Base-by-base conservation (phyloP, 805 yeast species). In the Metschnikowia proteae region DNA sequence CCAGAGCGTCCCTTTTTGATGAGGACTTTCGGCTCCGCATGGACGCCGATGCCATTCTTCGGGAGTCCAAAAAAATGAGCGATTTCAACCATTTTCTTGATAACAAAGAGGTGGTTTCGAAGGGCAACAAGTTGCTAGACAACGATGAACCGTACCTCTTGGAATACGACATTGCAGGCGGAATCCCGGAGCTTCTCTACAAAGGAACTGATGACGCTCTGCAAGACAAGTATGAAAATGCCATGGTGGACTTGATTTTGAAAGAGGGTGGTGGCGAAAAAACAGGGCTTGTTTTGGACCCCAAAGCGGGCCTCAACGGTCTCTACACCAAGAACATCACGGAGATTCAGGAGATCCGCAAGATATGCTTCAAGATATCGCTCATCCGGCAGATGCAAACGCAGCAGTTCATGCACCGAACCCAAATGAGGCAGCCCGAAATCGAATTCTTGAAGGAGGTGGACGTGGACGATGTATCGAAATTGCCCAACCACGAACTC, bases 311-410 rank as follows among this genome's bases (percentile, higher is more conserved):
- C 0, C 71, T 89, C 43, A 80, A 82, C 48, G 74, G 76, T 11
- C 70, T 81, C 6, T 70, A 88, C 48, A 74, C 79, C 57, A 75
- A 77, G 22, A 94, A 91, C 58, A 83, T 94, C 38, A 69, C 74
- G 1, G 79, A 85, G 54, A 88, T 94, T 75, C 97, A 92, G 68
- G 89, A 89, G 57, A 86, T 94, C 32, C 74, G 99, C 49, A 86
- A 84, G 54, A 75, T 88, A 3, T 91, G 97, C 63, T 87, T 89
- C 68, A 91, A 91, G 64, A 88, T 94, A 22, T 83, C 92, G 4
- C 70, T 90, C 43, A 88, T 94, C 50, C 75, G 96, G 55, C 91
- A 91, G 61, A 85, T 94, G 85, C 98, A 94, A 66, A 86, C 86
- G 17, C 88, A 85, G 44, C 84, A 82, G 50, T 83, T 82, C 64